Evolutionary conservation across 352 stramenopile species (phyloP), one percentile per base, ranked within the genome.

Genomic region (Poterioochromonas sp.): DNA sequence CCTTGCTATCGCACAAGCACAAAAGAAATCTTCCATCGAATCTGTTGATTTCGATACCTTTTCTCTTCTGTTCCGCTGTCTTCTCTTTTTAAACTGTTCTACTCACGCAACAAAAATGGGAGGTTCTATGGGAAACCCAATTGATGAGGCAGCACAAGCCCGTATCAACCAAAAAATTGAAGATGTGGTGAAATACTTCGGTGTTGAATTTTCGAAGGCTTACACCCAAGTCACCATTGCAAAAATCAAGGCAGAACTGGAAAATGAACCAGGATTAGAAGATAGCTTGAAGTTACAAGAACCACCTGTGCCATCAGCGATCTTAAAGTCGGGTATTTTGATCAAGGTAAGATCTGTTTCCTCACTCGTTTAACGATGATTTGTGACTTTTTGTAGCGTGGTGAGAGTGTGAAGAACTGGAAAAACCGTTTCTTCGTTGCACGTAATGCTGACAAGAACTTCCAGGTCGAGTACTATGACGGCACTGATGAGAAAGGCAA

Each of bases 91-190:
- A n/a, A n/a, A n/a, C n/a, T n/a, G n/a, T n/a, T n/a, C n/a, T n/a
- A n/a, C n/a, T n/a, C 47, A 58, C 15, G 47, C 26, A 58, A 26
- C 47, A 76, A 78, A 63, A 65, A 78, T 78, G 71, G 71, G 71
- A 44, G 18, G 1, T 39, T 15, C 44, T 78, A 32, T 68, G 5
- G 26, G 26, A 34, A 78, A 69, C 39, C 71, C 71, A 20, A 63
- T 78, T 34, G 71, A 78, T 78, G 71, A 78, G 8, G 41, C 71
- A 34, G 32, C 41, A 11, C 71, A 78, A 29, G 26, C 8, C 1
- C 49, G 54, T 34, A 78, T 78, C 43, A 78, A 78, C 32, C 5
- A 78, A 11, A 11, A 8, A 11, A 78, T 78, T 29, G 1, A 63
- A 22, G 71, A 78, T 29, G 34, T 78, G 5, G 5, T 69, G 1